Conservation (phyloP, 208 protist genomes). For the Wallacemonas sp. region DNA sequence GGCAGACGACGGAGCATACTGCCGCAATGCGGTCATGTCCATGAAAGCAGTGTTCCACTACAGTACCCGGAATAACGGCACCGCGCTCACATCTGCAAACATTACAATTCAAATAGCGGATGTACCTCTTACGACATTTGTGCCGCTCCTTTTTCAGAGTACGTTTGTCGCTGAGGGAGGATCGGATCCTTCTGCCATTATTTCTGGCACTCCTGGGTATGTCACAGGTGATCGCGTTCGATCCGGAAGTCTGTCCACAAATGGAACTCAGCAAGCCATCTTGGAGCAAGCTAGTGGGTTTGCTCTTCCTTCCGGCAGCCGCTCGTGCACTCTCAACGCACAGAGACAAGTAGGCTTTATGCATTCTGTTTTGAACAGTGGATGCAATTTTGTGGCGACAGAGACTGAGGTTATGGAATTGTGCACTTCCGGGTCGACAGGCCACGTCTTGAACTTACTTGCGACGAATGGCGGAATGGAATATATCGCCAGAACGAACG, state of each 20-base stretch:
- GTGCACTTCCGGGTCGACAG: slow-evolving; percentile 39
- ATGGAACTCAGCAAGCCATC: slow-evolving; percentile 31
- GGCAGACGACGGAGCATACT: slow-evolving; percentile 30
- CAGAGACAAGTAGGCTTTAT: slow-evolving; percentile 54
- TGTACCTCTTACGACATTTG: slow-evolving; percentile 24
- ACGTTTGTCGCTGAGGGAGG: slow-evolving; percentile 32
- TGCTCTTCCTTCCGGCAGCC: slow-evolving; percentile 62
- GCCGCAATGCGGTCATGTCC: slow-evolving; percentile 47
- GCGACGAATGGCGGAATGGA: slow-evolving; percentile 32
- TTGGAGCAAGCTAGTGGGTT: slow-evolving; percentile 57
- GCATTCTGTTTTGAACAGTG: slow-evolving; percentile 53
- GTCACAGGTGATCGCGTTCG: slow-evolving; percentile 42
- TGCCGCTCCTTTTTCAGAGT: slow-evolving; percentile 43
- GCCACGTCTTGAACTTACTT: slow-evolving; percentile 34
- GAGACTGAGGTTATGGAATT: slow-evolving; percentile 47
- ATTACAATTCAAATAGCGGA: slow-evolving; percentile 27
- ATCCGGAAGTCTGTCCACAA: slow-evolving; percentile 39
- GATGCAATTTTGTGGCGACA: slow-evolving; percentile 42
- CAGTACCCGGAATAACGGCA: slow-evolving; percentile 21
- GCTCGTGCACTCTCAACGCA: slow-evolving; percentile 27
- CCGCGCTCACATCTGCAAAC: slow-evolving; percentile 23
- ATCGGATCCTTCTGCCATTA: slow-evolving; percentile 36
- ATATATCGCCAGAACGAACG: slow-evolving; percentile 65
- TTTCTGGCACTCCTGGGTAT: slow-evolving; percentile 63
- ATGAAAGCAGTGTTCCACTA: slow-evolving; percentile 37